These are phyloP conservation scores for Chalciporus pseudorubinellus DNA, from an alignment of 768 basidiomycete genomes.

Conservation along the genomic window DNA sequence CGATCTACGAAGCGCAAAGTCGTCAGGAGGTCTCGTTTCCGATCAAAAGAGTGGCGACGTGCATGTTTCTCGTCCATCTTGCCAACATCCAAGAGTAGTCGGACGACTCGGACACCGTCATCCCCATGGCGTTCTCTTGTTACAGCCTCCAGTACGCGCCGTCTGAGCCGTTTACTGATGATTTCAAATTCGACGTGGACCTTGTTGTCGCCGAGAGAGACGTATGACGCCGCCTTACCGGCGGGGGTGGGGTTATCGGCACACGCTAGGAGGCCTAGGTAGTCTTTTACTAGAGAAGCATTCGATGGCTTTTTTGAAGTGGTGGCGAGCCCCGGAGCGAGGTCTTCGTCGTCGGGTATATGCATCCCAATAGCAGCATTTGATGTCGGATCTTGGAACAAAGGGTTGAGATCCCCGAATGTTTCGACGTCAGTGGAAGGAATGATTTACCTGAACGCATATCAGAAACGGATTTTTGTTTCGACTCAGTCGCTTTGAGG, in stretches of 20 bases:
- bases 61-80: constrained; percentile 97
- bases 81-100: constrained; percentile 73
- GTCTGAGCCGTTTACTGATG: constrained; percentile 62
- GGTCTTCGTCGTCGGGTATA: constrained; percentile 57
- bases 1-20: constrained; percentile 56
- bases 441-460: constrained; percentile 54
- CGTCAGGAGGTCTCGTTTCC: background rate
- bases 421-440: background rate
- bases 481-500: constrained; percentile 65
- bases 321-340: constrained; percentile 63
- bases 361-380: constrained; percentile 61
- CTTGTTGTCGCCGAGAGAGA: constrained; percentile 68
- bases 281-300: constrained; percentile 68
- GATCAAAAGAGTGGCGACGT: constrained; percentile 17
- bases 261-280: constrained; percentile 73
- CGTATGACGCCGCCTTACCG: constrained; percentile 67
- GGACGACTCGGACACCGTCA: constrained; percentile 78
- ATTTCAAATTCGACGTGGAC: constrained; percentile 80
- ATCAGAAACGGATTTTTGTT: constrained; percentile 60
- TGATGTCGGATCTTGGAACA: constrained; percentile 57
- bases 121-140: constrained; percentile 81
- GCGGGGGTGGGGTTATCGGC: constrained; percentile 80
- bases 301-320: constrained; percentile 52
- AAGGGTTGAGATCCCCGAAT: background rate
- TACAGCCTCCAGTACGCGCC: constrained; percentile 71